Percentiles rank a stretch among this genome's conserved stretches.
Conservation (phyloP, 805 yeast genomes). For the Cephaloascus albidus region DNA sequence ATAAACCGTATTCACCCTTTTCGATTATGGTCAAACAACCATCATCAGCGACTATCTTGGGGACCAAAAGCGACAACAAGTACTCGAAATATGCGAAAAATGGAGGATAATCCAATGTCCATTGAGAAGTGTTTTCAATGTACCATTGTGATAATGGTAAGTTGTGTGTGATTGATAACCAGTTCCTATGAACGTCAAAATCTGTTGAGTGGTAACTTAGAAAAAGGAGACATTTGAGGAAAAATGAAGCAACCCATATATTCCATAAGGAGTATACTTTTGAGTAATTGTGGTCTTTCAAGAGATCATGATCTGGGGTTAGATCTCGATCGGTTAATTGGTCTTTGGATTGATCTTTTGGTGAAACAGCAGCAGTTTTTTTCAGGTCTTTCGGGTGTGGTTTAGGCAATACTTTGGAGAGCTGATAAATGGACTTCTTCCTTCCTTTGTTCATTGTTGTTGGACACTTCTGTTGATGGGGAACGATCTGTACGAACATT, state of each 20-base stretch:
- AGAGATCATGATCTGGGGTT: too few relatives aligned
- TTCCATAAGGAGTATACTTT: neutral
- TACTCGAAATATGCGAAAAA: constrained; percentile 95
- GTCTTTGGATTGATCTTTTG: too few relatives aligned
- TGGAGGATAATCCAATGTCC: constrained; percentile 98
- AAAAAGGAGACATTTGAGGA: constrained; percentile 32
- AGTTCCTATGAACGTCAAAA: constrained; percentile 94
- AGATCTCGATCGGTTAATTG: too few relatives aligned
- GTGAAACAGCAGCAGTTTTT: too few relatives aligned
- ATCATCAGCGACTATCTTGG: constrained; percentile 49
- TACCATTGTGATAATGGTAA: constrained; percentile 82
- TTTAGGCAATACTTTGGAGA: too few relatives aligned
- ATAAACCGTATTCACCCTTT: constrained; percentile 60
- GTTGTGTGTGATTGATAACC: constrained; percentile 84
- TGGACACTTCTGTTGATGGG: too few relatives aligned
- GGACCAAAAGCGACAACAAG: constrained; percentile 64
- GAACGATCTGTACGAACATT: too few relatives aligned
- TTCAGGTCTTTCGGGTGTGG: too few relatives aligned
- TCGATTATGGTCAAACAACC: constrained; percentile 69
- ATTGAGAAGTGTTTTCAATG: constrained; percentile 62
- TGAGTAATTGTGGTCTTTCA: neutral
- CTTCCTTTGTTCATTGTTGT: too few relatives aligned
- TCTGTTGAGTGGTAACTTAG: constrained; percentile 91
- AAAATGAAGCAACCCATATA: constrained; percentile 1
- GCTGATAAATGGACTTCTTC: too few relatives aligned